Conservation (phyloP, 2,329 filamentous ascomycete species). For the Claviceps pusilla region DNA sequence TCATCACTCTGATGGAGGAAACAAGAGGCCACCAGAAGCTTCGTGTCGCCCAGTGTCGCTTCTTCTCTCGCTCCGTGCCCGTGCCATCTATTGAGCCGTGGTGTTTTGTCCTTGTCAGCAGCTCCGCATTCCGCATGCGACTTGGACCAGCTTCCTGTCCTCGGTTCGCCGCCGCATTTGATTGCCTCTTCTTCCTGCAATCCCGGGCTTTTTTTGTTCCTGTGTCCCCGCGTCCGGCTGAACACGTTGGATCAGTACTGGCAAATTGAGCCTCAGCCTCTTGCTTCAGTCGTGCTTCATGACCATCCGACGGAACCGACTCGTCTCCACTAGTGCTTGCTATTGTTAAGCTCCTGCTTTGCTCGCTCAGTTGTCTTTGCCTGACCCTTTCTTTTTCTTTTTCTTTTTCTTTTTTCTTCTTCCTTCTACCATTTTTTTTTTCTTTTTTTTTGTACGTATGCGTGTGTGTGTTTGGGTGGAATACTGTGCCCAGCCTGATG, state of each 20-base stretch:
- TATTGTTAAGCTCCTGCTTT: slow-evolving; percentile 1
- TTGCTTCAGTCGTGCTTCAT: slow-evolving; percentile 1
- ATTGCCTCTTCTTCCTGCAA: background rate
- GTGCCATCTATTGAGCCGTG: slow-evolving; percentile 4
- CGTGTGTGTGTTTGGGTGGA: background rate
- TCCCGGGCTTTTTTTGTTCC: background rate
- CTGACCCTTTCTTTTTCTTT: background rate
- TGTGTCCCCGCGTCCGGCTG: background rate
- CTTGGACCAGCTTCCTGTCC: background rate
- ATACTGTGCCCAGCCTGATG: background rate
- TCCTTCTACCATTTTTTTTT: too few species aligned
- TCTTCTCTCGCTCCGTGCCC: background rate
- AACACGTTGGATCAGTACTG: background rate
- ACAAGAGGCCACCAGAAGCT: background rate
- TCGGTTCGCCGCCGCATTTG: background rate
- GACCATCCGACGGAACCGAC: slow-evolving; percentile 5
- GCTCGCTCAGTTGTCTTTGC: background rate
- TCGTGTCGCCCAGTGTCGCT: background rate
- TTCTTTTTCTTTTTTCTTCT: too few species aligned
- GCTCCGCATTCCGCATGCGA: background rate
- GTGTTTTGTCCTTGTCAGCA: slow-evolving; percentile 3
- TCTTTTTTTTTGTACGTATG: too few species aligned
- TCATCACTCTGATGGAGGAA: background rate
- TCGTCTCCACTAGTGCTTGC: slow-evolving; percentile 3
- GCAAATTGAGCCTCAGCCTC: background rate